Base-by-base conservation (phyloP, 2,329 filamentous ascomycete species). In the Trichoderma harzianum region DNA sequence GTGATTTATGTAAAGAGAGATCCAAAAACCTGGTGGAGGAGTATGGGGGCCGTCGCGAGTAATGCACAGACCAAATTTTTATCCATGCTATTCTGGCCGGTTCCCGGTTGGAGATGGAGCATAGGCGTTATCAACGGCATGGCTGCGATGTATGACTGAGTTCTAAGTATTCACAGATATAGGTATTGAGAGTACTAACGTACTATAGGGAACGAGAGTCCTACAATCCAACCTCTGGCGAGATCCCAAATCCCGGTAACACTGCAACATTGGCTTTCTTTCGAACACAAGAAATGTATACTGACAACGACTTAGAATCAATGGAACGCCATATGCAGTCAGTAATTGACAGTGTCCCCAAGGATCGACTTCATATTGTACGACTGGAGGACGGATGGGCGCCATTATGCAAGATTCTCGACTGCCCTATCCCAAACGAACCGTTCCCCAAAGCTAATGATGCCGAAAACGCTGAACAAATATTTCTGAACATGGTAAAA, bases 1-100 rank as follows among this genome's bases (percentile, higher is more conserved):
- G 83, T 86, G 4, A 81, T 87, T 21, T 80, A 80, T 72, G 80
- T 81, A 4, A 77, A 76, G 5, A 77, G 81, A 14, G 79, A 83
- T 64, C 79, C 78, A 6, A 76, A 78, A n/a, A 76, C 76, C 53
- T 83, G 81, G 81, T 79, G 78, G 75, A 73, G 77, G 70, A 82
- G 80, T 70, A 75, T 77, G 74, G 69, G 73, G 69, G n/a, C 47
- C 5, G 47, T 53, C 11, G 47, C 47, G 11, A 53, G 47, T 53
- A 53, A 53, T 53, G 47, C 47, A 14, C 47, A 53, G 21, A 53
- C 47, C 3, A 24, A 24, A 53, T 53, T 53, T 24, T 24, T 53
- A 14, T 53, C 47, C 6, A 24, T 24, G 47, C 21, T 53, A 7
- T 53, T 53, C 47, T 53, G 47, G 47, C 47, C 47, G n/a, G 47